Evolutionary conservation across 371 early-diverging fungal genomes (phyloP), one percentile per base, ranked within the genome.

Genomic region (Zopfochytrium polystomum): DNA sequence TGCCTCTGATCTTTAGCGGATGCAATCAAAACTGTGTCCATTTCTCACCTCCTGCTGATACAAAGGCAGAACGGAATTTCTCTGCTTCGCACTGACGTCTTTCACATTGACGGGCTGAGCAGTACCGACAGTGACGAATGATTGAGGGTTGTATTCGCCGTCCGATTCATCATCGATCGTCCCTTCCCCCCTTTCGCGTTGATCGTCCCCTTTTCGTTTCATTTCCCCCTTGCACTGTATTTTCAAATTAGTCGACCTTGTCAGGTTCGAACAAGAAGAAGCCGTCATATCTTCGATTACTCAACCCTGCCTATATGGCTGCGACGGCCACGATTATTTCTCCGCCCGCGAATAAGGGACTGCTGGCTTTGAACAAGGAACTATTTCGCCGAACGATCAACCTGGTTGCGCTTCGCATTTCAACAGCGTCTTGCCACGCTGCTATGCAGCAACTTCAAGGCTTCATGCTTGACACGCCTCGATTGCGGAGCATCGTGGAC

Each of bases 41-140:
- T 29, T 20, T 27, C 11, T 22, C 25, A 67, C 75, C 68, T 77
- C 78, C 54, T 77, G 78, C 55, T 61, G 25, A 42, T 65, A 64
- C 13, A 77, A 38, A 2, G 78, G 78, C 4, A 77, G 69, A 42
- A 58, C 66, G 26, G 62, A 60, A 62, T 77, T 77, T 32, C 72
- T 56, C 26, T 75, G 69, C 47, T 63, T 63, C 7, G 68, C 68
- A 13, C 42, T 46, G 13, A 77, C 71, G 20, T 65, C 70, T 7
- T 15, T 2, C 11, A 58, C 56, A 49, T 53, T 58, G 30, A 33
- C 58, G 6, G 75, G 75, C 50, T 75, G 75, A 38, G 29, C 47
- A 13, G 75, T 75, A 1, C 78, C 78, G 49, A 73, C 38, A 20
- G 61, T 55, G 20, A 60, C 66, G 35, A 48, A 48, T 11, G 48